Conservation (phyloP, 2,329 filamentous ascomycete genomes). For the Trichophyton simii region DNA sequence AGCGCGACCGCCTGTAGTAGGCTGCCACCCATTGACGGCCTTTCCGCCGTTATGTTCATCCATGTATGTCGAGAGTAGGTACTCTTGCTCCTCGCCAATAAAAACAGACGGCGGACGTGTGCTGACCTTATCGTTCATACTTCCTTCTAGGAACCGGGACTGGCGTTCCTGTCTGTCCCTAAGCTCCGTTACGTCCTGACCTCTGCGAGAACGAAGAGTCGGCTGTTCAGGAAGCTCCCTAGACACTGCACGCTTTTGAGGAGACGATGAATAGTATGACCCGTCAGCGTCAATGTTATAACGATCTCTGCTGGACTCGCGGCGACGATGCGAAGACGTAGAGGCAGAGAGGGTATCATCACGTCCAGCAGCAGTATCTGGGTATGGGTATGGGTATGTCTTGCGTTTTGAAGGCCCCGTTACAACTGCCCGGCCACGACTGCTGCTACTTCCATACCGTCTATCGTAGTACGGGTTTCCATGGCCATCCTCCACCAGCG, state of each 20-base stretch:
- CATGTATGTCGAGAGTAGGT: slow-evolving; percentile 3
- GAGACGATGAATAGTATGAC: neutral
- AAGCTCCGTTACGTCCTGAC: neutral
- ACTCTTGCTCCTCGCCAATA: slow-evolving; percentile 34
- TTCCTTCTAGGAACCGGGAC: slow-evolving; percentile 63
- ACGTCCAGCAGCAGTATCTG: neutral
- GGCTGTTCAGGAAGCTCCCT: neutral
- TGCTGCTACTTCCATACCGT: too few species aligned
- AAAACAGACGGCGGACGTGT: slow-evolving; percentile 58
- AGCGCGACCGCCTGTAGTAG: neutral
- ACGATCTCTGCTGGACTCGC: neutral
- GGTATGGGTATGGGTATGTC: neutral
- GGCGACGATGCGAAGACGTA: neutral
- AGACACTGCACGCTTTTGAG: slow-evolving; percentile 31
- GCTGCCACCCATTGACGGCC: neutral
- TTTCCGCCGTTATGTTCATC: neutral
- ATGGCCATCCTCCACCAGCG: neutral
- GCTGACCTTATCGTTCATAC: slow-evolving; percentile 71
- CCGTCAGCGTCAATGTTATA: neutral
- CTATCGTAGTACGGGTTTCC: neutral
- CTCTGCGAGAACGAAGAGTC: neutral
- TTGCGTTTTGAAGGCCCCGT: slow-evolving; percentile 2
- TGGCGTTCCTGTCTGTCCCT: slow-evolving; percentile 10
- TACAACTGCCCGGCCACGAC: neutral
- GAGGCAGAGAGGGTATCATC: neutral